Conservation (phyloP, 208 protist species). For the Trypanosoma rangeli region DNA sequence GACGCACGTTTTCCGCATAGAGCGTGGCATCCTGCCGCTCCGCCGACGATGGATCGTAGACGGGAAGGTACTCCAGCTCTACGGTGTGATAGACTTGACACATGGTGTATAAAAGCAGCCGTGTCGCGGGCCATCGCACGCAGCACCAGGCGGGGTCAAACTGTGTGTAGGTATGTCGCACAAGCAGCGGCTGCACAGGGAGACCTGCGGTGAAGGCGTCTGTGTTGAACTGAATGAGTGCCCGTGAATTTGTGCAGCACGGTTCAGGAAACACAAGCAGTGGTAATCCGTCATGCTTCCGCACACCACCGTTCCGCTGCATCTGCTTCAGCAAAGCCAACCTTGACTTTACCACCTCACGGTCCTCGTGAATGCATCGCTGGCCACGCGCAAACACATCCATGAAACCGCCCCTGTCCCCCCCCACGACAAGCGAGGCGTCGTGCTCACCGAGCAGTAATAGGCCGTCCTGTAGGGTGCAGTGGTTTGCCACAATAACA, state of each 20-base stretch:
- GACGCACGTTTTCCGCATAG: constrained; percentile 33
- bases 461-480: constrained; percentile 13
- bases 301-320: not conserved
- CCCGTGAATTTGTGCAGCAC: constrained; percentile 45
- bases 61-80: constrained; percentile 37
- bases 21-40: constrained; percentile 32
- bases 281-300: constrained; percentile 5
- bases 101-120: constrained; percentile 28
- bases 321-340: not conserved
- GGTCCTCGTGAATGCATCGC: not conserved
- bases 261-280: constrained; percentile 60
- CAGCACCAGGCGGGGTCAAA: constrained; percentile 37
- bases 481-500: constrained; percentile 24
- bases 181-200: constrained; percentile 53
- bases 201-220: constrained; percentile 43
- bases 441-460: constrained; percentile 13
- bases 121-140: not conserved
- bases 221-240: constrained; percentile 45
- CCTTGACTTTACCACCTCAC: not conserved
- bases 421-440: not conserved
- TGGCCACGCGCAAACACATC: not conserved
- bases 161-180: constrained; percentile 34
- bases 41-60: constrained; percentile 27
- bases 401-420: not conserved
- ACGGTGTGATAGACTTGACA: constrained; percentile 31